These are phyloP conservation scores for Podospora tetraspora DNA, from an alignment of 495 filamentous ascomycete genomes.

Conservation along the genomic window DNA sequence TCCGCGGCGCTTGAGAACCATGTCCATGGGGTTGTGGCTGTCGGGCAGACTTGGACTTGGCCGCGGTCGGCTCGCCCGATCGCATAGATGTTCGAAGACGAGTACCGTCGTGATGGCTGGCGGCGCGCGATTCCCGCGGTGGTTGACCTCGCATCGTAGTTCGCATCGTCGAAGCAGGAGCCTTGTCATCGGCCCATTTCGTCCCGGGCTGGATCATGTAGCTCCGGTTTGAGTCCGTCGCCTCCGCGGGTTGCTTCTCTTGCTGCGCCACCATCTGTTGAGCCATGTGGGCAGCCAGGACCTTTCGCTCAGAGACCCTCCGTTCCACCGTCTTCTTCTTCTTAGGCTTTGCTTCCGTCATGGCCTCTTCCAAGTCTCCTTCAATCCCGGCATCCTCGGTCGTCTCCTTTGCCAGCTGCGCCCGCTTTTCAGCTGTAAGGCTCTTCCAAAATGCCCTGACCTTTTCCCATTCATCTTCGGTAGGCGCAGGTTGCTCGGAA, in stretches of 20 bases:
- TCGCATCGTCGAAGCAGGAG: conserved; percentile 21
- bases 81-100: conserved; percentile 32
- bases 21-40: not conserved
- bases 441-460: conserved; percentile 61
- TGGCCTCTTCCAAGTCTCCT: conserved; percentile 37
- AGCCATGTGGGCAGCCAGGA: conserved; percentile 24
- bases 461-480: conserved; percentile 53
- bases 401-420: conserved; percentile 53
- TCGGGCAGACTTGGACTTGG: not conserved
- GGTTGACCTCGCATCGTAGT: conserved; percentile 21
- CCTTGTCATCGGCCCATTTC: conserved; percentile 23
- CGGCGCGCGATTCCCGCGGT: conserved; percentile 3
- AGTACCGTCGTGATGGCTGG: conserved; percentile 3
- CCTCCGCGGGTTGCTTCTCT: conserved; percentile 5
- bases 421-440: conserved; percentile 52
- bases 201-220: conserved; percentile 43
- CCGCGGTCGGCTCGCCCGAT: conserved; percentile 3
- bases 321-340: conserved; percentile 38
- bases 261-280: conserved; percentile 25
- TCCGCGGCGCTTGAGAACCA: not conserved
- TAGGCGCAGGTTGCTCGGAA: conserved; percentile 11
- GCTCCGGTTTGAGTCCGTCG: conserved; percentile 25
- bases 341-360: conserved; percentile 29
- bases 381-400: conserved; percentile 43
- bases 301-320: conserved; percentile 27